Conservation (phyloP, 1,139 yeast genomes). For the Schwanniomyces etchellsii region DNA sequence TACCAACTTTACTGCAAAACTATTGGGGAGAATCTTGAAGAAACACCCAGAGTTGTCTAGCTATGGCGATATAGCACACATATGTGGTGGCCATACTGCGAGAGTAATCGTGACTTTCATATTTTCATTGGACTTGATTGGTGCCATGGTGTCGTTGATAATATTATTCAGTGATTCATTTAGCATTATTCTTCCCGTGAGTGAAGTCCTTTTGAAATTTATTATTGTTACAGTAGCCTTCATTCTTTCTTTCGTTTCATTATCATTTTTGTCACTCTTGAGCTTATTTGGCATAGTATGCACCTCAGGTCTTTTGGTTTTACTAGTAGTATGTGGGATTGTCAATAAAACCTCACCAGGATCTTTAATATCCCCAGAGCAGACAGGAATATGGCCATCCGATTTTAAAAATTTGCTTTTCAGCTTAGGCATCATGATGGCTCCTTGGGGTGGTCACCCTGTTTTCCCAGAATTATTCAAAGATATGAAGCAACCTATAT, state of each 20-base stretch:
- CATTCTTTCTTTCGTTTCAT: slow-evolving; percentile 66
- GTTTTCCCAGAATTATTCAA: slow-evolving; percentile 75
- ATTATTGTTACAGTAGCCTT: slow-evolving; percentile 44
- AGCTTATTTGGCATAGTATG: slow-evolving; percentile 72
- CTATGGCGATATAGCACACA: slow-evolving; percentile 43
- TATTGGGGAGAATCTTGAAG: slow-evolving; percentile 29
- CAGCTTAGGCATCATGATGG: slow-evolving; percentile 71
- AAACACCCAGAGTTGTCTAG: slow-evolving; percentile 26
- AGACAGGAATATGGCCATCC: slow-evolving; percentile 47
- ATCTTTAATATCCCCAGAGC: slow-evolving; percentile 53
- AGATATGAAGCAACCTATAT: slow-evolving; percentile 76
- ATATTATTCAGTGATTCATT: slow-evolving; percentile 84
- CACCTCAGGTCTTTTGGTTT: slow-evolving; percentile 56
- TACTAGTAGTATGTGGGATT: slow-evolving; percentile 62
- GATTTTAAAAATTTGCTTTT: slow-evolving; percentile 45
- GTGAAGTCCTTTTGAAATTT: slow-evolving; percentile 46
- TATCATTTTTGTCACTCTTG: slow-evolving; percentile 64
- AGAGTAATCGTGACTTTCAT: slow-evolving; percentile 60
- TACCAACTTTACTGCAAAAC: slow-evolving; percentile 66
- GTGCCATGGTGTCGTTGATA: slow-evolving; percentile 72
- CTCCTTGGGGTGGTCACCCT: slow-evolving; percentile 91
- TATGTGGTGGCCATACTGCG: slow-evolving; percentile 39
- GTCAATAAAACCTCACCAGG: slow-evolving; percentile 55
- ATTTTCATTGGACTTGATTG: slow-evolving; percentile 72
- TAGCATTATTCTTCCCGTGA: slow-evolving; percentile 56